Evolutionary conservation across 257 asterid species (phyloP).

Genomic region (Linaria vulgaris): DNA sequence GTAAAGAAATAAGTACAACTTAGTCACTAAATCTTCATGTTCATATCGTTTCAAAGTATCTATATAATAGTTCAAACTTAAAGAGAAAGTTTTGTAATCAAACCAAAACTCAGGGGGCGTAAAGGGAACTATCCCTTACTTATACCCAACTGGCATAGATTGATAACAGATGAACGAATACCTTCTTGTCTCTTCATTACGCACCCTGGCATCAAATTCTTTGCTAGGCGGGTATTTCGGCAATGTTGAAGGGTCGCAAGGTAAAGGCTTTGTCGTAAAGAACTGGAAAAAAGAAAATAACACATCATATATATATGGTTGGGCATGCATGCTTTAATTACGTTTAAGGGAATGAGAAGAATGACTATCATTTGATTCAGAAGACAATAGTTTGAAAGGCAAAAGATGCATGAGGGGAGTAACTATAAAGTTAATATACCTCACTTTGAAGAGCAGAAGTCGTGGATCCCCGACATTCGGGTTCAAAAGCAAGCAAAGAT

Average conservation of each 20-base stretch:
- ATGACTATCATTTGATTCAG: neutral
- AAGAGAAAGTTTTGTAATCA: no score
- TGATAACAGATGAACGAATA: no score
- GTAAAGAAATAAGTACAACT: no score
- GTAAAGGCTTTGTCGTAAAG: neutral
- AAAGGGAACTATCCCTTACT: no score
- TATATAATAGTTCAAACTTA: no score
- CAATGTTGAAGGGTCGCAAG: neutral
- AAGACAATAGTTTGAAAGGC: no score
- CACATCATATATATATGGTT: neutral
- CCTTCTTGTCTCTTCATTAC: neutral
- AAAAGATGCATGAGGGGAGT: no score
- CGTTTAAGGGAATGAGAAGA: neutral
- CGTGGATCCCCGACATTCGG: constrained; percentile 88
- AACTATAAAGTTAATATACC: constrained; percentile 38
- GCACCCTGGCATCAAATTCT: neutral
- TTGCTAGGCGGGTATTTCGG: neutral
- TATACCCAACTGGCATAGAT: no score
- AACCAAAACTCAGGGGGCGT: no score
- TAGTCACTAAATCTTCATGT: no score
- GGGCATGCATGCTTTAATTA: constrained; percentile 1
- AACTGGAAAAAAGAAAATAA: neutral
- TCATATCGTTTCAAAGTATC: no score
- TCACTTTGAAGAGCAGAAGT: constrained; percentile 84
- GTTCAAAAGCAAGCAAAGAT: constrained; percentile 77